Evolutionary conservation across 306 rosid genomes (phyloP).

Genomic region (Lathyrus oleraceus): DNA sequence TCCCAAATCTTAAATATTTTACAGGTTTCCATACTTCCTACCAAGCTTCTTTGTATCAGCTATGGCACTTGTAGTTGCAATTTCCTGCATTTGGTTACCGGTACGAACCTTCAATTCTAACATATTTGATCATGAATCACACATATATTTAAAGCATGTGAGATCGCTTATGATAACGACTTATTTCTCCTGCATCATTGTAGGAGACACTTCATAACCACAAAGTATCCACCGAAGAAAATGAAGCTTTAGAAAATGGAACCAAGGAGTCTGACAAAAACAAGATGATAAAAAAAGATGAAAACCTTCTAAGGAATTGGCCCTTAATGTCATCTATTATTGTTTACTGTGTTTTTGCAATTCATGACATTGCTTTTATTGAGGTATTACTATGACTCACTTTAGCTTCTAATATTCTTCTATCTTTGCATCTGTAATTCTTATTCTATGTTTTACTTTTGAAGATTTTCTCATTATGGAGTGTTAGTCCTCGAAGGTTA

Average conservation of each 20-base stretch:
- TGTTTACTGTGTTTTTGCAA: constrained; percentile 68
- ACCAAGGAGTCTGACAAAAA: constrained; percentile 26
- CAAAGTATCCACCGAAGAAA: constrained; percentile 26
- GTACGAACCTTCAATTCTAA: constrained; percentile 31
- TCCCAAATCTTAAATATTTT: constrained; percentile 7
- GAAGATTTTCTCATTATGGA: constrained; percentile 86
- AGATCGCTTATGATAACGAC: no score
- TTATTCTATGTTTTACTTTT: not conserved
- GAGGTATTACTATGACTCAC: constrained; percentile 51
- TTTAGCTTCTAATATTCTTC: not conserved
- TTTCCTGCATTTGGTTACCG: constrained; percentile 51
- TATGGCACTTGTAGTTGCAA: constrained; percentile 34
- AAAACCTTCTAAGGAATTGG: constrained; percentile 73
- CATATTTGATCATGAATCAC: not conserved
- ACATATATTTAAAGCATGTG: no score
- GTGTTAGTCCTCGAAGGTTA: constrained; percentile 62
- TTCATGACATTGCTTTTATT: constrained; percentile 74
- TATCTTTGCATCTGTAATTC: not conserved
- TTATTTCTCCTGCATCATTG: not conserved
- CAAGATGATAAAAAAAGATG: constrained; percentile 25
- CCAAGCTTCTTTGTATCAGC: constrained; percentile 44
- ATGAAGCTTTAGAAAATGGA: constrained; percentile 54
- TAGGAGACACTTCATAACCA: constrained; percentile 89
- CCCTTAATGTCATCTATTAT: constrained; percentile 78
- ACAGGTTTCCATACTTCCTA: constrained; percentile 50